Conservation (phyloP, 108 stramenopile genomes). For the Cyclostephanos invisitatus region DNA sequence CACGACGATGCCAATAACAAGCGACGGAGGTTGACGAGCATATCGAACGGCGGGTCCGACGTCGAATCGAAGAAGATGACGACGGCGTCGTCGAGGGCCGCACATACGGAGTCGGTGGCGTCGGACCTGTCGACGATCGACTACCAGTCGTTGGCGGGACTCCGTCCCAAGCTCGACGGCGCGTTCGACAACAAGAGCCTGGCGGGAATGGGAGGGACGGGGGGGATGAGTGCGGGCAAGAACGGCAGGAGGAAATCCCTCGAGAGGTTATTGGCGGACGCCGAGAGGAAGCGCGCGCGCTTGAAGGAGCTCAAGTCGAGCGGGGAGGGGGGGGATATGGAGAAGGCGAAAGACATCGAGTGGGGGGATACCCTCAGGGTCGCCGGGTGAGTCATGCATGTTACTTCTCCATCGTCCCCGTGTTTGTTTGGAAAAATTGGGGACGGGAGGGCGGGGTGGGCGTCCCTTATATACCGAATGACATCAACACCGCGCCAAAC, state of each 20-base stretch:
- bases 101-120: constrained; percentile 31
- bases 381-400: constrained; percentile 45
- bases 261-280: constrained; percentile 82
- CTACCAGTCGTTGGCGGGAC: constrained; percentile 78
- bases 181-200: constrained; percentile 70
- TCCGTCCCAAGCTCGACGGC: constrained; percentile 48
- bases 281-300: constrained; percentile 75
- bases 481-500: neutral
- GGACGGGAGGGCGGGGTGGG: too few relatives aligned
- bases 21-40: constrained; percentile 13
- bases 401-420: constrained; percentile 1
- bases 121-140: constrained; percentile 76
- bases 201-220: constrained; percentile 38
- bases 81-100: constrained; percentile 4
- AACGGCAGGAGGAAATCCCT: constrained; percentile 78
- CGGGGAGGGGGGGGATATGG: constrained; percentile 59
- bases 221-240: too few relatives aligned
- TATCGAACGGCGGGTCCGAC: neutral
- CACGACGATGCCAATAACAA: neutral
- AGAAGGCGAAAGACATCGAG: constrained; percentile 70
- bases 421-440: too few relatives aligned
- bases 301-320: constrained; percentile 74
- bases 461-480: neutral
- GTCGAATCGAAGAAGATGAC: too few relatives aligned
- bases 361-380: constrained; percentile 82